Conservation (phyloP, 2,329 filamentous ascomycete species). For the Sporothrix luriei region DNA sequence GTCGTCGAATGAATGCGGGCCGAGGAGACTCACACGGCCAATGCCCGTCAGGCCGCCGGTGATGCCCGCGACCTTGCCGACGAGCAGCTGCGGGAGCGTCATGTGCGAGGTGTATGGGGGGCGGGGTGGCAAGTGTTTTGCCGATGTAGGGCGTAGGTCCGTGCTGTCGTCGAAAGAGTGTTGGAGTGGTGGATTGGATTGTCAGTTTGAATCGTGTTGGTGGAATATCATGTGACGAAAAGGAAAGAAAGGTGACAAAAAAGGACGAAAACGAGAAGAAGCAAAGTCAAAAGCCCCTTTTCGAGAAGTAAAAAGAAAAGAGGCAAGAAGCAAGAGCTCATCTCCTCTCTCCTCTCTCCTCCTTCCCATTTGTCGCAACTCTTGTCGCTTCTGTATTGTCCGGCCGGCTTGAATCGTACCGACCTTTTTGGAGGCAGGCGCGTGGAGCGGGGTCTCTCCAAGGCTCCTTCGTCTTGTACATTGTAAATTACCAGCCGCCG, state of each 20-base stretch:
- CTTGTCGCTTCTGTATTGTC: background rate
- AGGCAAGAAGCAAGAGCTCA: background rate
- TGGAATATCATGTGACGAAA: too few species aligned
- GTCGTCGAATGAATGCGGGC: background rate
- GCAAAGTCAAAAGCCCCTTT: background rate
- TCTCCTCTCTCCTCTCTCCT: background rate
- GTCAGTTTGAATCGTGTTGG: too few species aligned
- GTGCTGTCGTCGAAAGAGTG: background rate
- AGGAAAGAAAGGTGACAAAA: too few species aligned
- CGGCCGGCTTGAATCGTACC: slow-evolving; percentile 11
- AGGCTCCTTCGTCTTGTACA: background rate
- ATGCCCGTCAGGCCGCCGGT: slow-evolving; percentile 35
- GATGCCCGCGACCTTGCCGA: slow-evolving; percentile 34
- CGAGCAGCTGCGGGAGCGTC: slow-evolving; percentile 32
- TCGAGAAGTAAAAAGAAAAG: background rate
- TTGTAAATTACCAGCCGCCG: background rate
- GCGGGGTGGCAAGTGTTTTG: background rate
- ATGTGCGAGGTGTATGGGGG: background rate
- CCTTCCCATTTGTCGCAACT: background rate
- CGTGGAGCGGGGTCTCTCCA: slow-evolving; percentile 13
- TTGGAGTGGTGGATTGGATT: background rate
- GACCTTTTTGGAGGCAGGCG: background rate
- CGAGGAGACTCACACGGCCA: slow-evolving; percentile 29
- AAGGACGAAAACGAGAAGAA: too few species aligned
- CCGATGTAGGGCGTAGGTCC: background rate